Conservation (phyloP, 78 protist species). For the Polysphondylium violaceum region DNA sequence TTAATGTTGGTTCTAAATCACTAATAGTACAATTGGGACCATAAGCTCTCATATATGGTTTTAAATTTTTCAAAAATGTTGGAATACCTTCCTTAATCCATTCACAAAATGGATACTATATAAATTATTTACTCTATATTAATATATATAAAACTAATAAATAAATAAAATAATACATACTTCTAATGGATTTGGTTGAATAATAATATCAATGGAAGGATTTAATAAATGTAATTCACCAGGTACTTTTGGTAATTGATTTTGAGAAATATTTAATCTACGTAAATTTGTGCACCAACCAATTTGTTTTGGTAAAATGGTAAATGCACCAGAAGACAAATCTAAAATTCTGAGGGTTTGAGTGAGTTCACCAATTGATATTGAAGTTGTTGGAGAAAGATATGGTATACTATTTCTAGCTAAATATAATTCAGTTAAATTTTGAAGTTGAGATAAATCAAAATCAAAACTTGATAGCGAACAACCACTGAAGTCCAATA, state of each 20-base stretch:
- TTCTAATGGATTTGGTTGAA: slow-evolving; percentile 60
- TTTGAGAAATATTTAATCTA: slow-evolving; percentile 28
- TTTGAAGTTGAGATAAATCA: slow-evolving; percentile 10
- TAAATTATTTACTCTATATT: neutral
- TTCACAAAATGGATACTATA: slow-evolving; percentile 49
- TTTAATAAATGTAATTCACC: slow-evolving; percentile 54
- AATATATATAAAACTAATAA: neutral
- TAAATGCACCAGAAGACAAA: slow-evolving; percentile 44
- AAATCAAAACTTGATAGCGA: slow-evolving; percentile 53
- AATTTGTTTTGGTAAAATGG: slow-evolving; percentile 54
- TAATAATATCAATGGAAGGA: slow-evolving; percentile 63
- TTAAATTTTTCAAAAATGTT: slow-evolving; percentile 39
- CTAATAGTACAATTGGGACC: slow-evolving; percentile 52
- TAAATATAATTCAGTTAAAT: slow-evolving; percentile 24
- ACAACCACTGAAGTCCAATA: slow-evolving; percentile 35
- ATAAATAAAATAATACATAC: neutral
- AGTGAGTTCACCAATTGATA: neutral
- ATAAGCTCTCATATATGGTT: slow-evolving; percentile 73
- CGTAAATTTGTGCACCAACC: slow-evolving; percentile 55
- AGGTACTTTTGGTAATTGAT: slow-evolving; percentile 57
- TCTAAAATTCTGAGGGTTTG: slow-evolving; percentile 17
- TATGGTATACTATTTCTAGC: slow-evolving; percentile 39
- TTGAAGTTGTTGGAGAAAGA: neutral
- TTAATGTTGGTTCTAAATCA: slow-evolving; percentile 1
- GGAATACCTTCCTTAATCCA: slow-evolving; percentile 77